Percentiles rank a stretch among this genome's conserved stretches.
phyloP scores from a whole-genome alignment of 1,139 yeast genomes.

The Suzukiozyma palmioleophila region DNA sequence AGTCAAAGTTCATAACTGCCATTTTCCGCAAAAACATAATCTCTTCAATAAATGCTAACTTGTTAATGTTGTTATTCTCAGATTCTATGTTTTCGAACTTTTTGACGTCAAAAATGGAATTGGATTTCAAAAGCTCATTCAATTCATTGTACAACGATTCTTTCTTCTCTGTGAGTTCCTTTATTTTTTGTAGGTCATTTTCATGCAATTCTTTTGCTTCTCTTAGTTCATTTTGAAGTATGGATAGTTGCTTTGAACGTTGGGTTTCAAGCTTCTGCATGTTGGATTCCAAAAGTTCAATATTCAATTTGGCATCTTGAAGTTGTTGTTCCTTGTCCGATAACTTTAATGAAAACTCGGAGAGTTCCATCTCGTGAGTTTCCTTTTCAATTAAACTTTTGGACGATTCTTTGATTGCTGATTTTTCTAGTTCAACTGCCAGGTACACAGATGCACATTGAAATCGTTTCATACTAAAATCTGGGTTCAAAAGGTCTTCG shows the following conservation, averaged over 20 bases:
- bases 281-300: slow-evolving; percentile 38
- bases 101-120: slow-evolving; percentile 9
- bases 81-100: slow-evolving; percentile 21
- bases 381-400: background rate
- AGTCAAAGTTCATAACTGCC: slow-evolving; percentile 8
- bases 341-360: slow-evolving; percentile 1
- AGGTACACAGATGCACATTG: too few relatives aligned
- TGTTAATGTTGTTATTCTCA: slow-evolving; percentile 30
- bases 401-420: too few relatives aligned
- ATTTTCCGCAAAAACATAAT: slow-evolving; percentile 29
- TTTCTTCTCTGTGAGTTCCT: slow-evolving; percentile 15
- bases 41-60: slow-evolving; percentile 32
- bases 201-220: slow-evolving; percentile 3
- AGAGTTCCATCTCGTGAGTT: background rate
- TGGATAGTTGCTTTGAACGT: slow-evolving; percentile 11
- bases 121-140: slow-evolving; percentile 13
- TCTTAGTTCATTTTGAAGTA: slow-evolving; percentile 6
- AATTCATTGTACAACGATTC: slow-evolving; percentile 17
- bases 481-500: too few relatives aligned
- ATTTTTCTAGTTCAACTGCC: too few relatives aligned
- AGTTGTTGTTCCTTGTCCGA: slow-evolving; percentile 31
- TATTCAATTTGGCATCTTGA: slow-evolving; percentile 35
- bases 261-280: slow-evolving; percentile 31
- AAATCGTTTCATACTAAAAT: too few relatives aligned
- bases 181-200: slow-evolving; percentile 6